Evolutionary conservation across 495 filamentous ascomycete species (phyloP).

Genomic region (Aspergillus egyptiacus): DNA sequence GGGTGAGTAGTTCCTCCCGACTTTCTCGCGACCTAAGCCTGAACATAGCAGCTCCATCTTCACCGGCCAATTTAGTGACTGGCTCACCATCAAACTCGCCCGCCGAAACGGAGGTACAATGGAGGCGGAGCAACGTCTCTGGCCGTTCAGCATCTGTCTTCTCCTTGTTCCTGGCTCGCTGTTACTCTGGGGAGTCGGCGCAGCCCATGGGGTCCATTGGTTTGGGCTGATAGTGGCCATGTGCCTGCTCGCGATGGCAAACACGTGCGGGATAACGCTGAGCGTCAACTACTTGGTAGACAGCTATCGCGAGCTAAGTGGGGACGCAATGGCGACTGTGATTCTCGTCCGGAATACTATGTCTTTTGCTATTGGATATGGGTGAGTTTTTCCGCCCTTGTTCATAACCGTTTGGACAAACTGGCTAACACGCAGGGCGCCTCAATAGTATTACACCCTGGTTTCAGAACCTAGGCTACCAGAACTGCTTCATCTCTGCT

Average conservation of each 20-base stretch:
- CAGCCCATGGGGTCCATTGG: constrained; percentile 55
- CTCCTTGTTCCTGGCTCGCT: constrained; percentile 52
- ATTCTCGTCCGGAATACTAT: constrained; percentile 65
- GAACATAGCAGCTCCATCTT: constrained; percentile 33
- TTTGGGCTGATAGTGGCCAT: constrained; percentile 59
- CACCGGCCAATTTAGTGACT: constrained; percentile 54
- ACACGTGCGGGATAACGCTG: constrained; percentile 52
- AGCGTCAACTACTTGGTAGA: constrained; percentile 60
- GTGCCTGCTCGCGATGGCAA: constrained; percentile 52
- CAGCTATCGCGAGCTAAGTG: constrained; percentile 56
- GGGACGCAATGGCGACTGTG: constrained; percentile 57
- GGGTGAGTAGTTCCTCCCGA: constrained; percentile 29
- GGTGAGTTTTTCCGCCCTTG: constrained; percentile 24
- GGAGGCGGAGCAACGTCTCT: constrained; percentile 58
- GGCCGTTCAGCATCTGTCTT: constrained; percentile 52
- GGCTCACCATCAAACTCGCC: constrained; percentile 51
- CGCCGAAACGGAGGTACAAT: constrained; percentile 57
- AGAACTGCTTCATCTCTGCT: constrained; percentile 59
- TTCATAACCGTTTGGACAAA: background rate
- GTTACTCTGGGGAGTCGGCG: constrained; percentile 65
- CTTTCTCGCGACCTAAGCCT: background rate
- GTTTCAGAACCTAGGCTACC: constrained; percentile 53
- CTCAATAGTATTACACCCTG: constrained; percentile 54
- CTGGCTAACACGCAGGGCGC: constrained; percentile 3
- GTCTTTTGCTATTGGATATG: constrained; percentile 55